Conservation (phyloP, 2,329 filamentous ascomycete species). For the Lizonia empirigonia region DNA sequence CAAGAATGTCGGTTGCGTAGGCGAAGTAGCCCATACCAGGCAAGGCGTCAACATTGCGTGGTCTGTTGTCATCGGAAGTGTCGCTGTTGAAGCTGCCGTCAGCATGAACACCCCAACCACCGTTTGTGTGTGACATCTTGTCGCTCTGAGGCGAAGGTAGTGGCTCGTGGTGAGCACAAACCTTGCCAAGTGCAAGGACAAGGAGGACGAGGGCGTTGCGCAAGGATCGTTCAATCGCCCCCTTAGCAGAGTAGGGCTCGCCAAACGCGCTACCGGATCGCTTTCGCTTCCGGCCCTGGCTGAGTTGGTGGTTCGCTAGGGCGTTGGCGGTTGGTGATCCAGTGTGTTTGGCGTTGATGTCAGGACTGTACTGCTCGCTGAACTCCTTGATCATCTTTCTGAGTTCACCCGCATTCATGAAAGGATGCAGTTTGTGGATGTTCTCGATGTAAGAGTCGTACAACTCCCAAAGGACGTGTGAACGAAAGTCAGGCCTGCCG, state of each 20-base stretch:
- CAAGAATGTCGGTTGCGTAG: conserved; percentile 83
- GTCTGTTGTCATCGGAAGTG: conserved; percentile 30
- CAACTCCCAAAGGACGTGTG: conserved; percentile 56
- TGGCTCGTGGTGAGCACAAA: conserved; percentile 64
- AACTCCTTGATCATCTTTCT: conserved; percentile 59
- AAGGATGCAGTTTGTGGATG: conserved; percentile 69
- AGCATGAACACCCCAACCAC: conserved; percentile 36
- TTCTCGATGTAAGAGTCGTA: conserved; percentile 63
- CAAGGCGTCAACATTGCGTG: conserved; percentile 78
- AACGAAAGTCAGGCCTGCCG: conserved; percentile 61
- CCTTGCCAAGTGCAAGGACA: conserved; percentile 83
- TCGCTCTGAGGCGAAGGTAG: conserved; percentile 64
- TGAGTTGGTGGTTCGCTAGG: conserved; percentile 26
- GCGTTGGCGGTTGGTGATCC: conserved; percentile 31
- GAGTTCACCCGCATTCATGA: conserved; percentile 62
- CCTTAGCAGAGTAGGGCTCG: conserved; percentile 32
- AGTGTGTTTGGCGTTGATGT: conserved; percentile 25
- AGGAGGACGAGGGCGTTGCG: conserved; percentile 79
- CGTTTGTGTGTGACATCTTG: conserved; percentile 25
- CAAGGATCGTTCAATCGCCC: conserved; percentile 42
- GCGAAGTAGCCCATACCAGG: conserved; percentile 91
- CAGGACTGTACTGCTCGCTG: conserved; percentile 43
- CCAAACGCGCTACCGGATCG: conserved; percentile 37
- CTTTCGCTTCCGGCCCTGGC: conserved; percentile 44
- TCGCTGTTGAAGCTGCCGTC: conserved; percentile 45